Evolutionary conservation across 352 stramenopile genomes (phyloP).

Genomic region (Pythium vanterpoolii): DNA sequence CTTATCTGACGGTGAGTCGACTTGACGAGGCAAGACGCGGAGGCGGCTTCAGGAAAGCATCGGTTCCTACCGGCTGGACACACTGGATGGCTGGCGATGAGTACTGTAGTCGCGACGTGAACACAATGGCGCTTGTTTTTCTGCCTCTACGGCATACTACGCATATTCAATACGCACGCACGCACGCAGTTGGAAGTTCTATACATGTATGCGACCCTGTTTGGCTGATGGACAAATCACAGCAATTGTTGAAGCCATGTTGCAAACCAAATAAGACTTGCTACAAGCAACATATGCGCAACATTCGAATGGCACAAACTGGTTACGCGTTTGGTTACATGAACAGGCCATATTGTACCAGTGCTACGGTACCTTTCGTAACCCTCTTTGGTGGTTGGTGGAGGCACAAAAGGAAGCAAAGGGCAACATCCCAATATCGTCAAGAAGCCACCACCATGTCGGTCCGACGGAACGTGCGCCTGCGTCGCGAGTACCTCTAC

Average conservation of each 20-base stretch:
- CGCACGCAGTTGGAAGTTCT: too few species aligned
- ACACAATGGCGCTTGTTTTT: too few species aligned
- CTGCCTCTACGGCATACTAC: too few species aligned
- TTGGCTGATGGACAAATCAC: too few species aligned
- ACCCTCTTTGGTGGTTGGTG: neutral
- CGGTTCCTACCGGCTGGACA: too few species aligned
- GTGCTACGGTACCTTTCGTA: too few species aligned
- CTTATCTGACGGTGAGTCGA: neutral
- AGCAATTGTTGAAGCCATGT: neutral
- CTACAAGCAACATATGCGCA: neutral
- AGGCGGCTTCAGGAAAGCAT: too few species aligned
- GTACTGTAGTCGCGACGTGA: too few species aligned
- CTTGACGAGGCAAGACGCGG: neutral
- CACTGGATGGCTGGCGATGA: too few species aligned
- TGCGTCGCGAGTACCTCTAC: conserved; percentile 99
- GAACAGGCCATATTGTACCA: neutral
- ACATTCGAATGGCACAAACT: neutral
- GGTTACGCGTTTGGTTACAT: neutral
- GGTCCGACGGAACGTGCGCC: conserved; percentile 93
- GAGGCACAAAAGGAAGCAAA: neutral
- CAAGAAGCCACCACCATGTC: conserved; percentile 47
- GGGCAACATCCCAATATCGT: neutral
- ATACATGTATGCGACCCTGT: too few species aligned
- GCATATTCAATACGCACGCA: too few species aligned
- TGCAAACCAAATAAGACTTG: neutral